These are phyloP conservation scores for Ceratobasidium sp. DNA, from an alignment of 1,284 basidiomycete genomes.

Conservation along the genomic window DNA sequence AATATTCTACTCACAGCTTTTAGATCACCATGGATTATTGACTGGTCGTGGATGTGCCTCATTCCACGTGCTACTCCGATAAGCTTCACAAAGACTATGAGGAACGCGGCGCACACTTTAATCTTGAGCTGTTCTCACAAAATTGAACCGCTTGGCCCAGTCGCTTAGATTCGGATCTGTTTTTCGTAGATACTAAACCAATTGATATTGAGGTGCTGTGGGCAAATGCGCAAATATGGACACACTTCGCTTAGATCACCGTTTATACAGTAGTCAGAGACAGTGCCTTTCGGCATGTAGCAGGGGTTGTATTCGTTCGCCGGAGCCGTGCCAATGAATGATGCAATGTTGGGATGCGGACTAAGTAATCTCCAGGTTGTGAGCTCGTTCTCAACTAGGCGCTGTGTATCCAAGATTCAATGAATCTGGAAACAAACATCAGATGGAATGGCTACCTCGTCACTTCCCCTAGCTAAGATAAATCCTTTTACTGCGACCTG, in stretches of 20 bases:
- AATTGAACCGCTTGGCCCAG: not conserved
- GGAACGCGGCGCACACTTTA: not conserved
- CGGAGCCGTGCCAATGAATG: conserved; percentile 10
- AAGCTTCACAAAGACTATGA: not conserved
- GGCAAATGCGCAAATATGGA: no score
- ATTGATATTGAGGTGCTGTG: no score
- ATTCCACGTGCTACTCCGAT: conserved; percentile 4
- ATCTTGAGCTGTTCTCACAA: no score
- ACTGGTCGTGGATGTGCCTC: conserved; percentile 16
- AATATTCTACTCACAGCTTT: conserved; percentile 11
- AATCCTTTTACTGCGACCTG: conserved; percentile 25
- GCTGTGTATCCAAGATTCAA: no score
- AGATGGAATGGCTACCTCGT: not conserved
- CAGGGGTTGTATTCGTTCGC: not conserved
- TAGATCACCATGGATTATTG: conserved; percentile 17
- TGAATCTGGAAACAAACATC: no score
- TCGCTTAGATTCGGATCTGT: not conserved
- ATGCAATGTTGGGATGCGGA: conserved; percentile 21
- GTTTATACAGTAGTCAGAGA: conserved; percentile 10
- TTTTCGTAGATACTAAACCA: not conserved
- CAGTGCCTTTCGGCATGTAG: not conserved
- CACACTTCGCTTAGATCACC: not conserved
- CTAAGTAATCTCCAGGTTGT: conserved; percentile 14
- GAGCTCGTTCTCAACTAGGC: conserved; percentile 11
- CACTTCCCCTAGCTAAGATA: not conserved